Evolutionary conservation across 805 yeast genomes (phyloP).

Genomic region (Alloascoidea africana): DNA sequence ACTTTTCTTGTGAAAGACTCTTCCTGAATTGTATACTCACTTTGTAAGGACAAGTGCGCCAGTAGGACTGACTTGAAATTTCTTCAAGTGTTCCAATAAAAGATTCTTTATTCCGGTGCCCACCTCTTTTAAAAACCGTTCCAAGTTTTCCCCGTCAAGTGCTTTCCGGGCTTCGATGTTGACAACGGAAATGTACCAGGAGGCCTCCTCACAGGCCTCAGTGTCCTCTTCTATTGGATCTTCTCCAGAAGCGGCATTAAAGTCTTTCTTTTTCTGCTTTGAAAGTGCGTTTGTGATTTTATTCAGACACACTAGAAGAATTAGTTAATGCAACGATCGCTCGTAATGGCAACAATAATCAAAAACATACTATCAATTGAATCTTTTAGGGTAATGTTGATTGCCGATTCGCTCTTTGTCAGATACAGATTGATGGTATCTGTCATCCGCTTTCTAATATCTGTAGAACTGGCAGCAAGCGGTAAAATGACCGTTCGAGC

Average conservation of each 20-base stretch:
- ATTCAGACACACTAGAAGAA: conserved; percentile 15
- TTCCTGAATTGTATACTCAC: no score
- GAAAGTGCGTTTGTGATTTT: conserved; percentile 35
- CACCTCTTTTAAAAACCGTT: conserved; percentile 33
- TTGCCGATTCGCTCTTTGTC: conserved; percentile 43
- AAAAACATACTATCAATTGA: conserved; percentile 29
- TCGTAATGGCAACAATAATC: not conserved
- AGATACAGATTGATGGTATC: conserved; percentile 47
- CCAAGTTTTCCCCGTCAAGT: conserved; percentile 31
- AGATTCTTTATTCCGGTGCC: conserved; percentile 44
- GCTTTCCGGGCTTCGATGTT: conserved; percentile 23
- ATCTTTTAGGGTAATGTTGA: conserved; percentile 49
- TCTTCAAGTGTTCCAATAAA: conserved; percentile 58
- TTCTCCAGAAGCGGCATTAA: conserved; percentile 26
- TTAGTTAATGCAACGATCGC: not conserved
- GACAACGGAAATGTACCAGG: conserved; percentile 31
- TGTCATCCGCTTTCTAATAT: conserved; percentile 40
- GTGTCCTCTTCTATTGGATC: conserved; percentile 43
- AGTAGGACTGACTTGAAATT: conserved; percentile 57
- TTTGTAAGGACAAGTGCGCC: conserved; percentile 78
- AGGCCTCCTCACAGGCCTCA: conserved; percentile 49
- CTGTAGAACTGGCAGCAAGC: conserved; percentile 44
- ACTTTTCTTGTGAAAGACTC: no score
- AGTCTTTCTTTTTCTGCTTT: conserved; percentile 68
- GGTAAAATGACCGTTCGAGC: conserved; percentile 67